Evolutionary conservation across 352 stramenopile species (phyloP), one percentile per base, ranked within the genome.

Genomic region (Phytophthora capsici): DNA sequence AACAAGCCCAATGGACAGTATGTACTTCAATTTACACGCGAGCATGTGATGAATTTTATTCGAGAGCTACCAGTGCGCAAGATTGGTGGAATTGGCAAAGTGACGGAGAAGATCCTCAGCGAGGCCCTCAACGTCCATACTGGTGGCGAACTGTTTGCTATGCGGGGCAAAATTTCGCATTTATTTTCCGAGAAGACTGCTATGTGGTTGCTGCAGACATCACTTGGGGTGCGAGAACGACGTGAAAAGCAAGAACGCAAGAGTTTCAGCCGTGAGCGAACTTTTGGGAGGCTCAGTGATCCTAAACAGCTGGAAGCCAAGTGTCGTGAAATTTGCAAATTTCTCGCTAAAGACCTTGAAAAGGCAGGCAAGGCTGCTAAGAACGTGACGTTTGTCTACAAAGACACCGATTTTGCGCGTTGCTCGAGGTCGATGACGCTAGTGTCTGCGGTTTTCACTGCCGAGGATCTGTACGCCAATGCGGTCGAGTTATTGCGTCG

Each of bases 1-100:
- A 98, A 99, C 77, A 99, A 99, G 63, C 97, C 97, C 9, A 97
- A 99, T 57, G 96, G 97, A 4, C 97, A 99, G 69, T 94, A 88
- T 59, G 73, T 97, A 23, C 73, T 99, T 28, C 85, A 82, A 8
- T 88, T 93, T 50, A 84, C 83, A 19, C 80, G 90, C 17, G 57
- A 88, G 4, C 32, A 63, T 36, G 80, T 98, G 4, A 53, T 97
- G 14, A 53, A 69, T n/a, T 99, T 99, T 66, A 64, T 98, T n/a
- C 70, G 85, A 30, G 72, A 78, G 6, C 57, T 98, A 36, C 75
- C 91, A 1, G 88, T 97, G 20, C 84, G 97, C 46, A 99, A 99
- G 75, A 89, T 99, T 23, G 83, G 85, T 44, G 97, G 97, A 6
- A 97, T 99, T 70, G 97, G 97, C 23, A 95, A 98, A 70, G 96